These are phyloP conservation scores for Microbotryum violaceum DNA, from an alignment of 1,284 basidiomycete species.

Conservation along the genomic window DNA sequence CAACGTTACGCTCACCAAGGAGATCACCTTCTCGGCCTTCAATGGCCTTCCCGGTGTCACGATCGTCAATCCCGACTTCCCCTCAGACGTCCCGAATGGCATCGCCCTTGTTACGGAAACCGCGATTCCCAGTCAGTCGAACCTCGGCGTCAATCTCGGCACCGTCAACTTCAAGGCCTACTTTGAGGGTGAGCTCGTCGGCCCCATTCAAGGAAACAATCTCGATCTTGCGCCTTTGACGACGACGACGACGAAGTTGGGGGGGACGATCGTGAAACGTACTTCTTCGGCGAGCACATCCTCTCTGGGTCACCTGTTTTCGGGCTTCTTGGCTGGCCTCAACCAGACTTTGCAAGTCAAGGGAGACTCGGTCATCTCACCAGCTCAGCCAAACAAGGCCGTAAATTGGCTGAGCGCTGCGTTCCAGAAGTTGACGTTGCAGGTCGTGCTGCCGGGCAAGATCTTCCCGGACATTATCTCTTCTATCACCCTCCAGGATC, in stretches of 20 bases:
- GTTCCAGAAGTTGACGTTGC: conserved; percentile 58
- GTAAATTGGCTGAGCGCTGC: conserved; percentile 63
- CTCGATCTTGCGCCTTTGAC: conserved; percentile 53
- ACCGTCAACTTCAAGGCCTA: conserved; percentile 58
- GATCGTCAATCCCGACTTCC: conserved; percentile 55
- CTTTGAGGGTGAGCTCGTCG: conserved; percentile 48
- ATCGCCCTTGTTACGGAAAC: conserved; percentile 63
- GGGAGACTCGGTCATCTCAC: conserved; percentile 55
- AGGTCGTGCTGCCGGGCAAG: conserved; percentile 59
- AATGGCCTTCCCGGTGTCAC: conserved; percentile 41
- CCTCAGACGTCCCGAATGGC: conserved; percentile 46
- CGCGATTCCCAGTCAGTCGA: conserved; percentile 57
- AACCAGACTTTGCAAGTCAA: conserved; percentile 56
- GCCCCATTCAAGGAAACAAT: conserved; percentile 33
- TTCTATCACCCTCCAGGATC: conserved; percentile 54
- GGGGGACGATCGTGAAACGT: conserved; percentile 56
- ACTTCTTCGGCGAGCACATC: conserved; percentile 30
- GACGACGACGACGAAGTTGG: conserved; percentile 51
- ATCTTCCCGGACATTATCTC: conserved; percentile 61
- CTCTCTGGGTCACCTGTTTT: conserved; percentile 57
- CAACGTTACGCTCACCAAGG: conserved; percentile 57
- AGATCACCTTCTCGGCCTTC: conserved; percentile 61
- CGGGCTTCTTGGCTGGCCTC: conserved; percentile 57
- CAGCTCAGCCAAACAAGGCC: conserved; percentile 43
- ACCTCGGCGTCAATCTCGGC: conserved; percentile 65